Evolutionary conservation across 2,329 filamentous ascomycete genomes (phyloP).

Genomic region (Paraphaeosphaeria sporulosa): DNA sequence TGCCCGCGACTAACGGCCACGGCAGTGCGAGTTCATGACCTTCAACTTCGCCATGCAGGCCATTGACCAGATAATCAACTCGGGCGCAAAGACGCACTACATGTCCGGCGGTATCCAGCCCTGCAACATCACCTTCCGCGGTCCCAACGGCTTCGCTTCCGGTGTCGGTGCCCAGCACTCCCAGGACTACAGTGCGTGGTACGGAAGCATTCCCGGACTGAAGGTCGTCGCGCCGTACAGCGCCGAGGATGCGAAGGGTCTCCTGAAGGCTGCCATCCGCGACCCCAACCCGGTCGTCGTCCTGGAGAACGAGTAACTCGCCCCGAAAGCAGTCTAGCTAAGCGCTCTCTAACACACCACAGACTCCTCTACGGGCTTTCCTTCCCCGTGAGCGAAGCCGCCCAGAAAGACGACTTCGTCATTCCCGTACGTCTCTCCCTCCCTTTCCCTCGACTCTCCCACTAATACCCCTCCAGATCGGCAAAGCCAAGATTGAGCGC

Average conservation of each 20-base stretch:
- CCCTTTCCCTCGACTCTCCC: not conserved
- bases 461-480: slow-evolving; percentile 63
- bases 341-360: slow-evolving; percentile 41
- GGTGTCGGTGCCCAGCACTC: slow-evolving; percentile 98
- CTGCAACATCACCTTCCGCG: slow-evolving; percentile 99
- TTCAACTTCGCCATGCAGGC: slow-evolving; percentile 99
- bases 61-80: slow-evolving; percentile 99
- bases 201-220: slow-evolving; percentile 94
- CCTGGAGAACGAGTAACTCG: slow-evolving; percentile 59
- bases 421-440: slow-evolving; percentile 68
- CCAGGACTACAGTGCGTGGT: slow-evolving; percentile 98
- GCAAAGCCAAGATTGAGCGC: slow-evolving; percentile 99
- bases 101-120: slow-evolving; percentile 99
- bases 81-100: slow-evolving; percentile 97
- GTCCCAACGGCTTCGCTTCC: slow-evolving; percentile 95
- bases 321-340: not conserved
- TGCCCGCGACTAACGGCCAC: slow-evolving; percentile 20
- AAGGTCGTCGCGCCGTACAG: slow-evolving; percentile 98
- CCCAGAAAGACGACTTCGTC: slow-evolving; percentile 96
- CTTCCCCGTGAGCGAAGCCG: slow-evolving; percentile 97
- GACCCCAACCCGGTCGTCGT: slow-evolving; percentile 96
- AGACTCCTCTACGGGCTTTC: slow-evolving; percentile 85
- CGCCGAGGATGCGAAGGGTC: slow-evolving; percentile 96
- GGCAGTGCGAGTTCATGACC: slow-evolving; percentile 98
- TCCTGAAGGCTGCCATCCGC: slow-evolving; percentile 96